Conservation (phyloP, 148 eudicot species). For the Chenopodium quinoa region DNA sequence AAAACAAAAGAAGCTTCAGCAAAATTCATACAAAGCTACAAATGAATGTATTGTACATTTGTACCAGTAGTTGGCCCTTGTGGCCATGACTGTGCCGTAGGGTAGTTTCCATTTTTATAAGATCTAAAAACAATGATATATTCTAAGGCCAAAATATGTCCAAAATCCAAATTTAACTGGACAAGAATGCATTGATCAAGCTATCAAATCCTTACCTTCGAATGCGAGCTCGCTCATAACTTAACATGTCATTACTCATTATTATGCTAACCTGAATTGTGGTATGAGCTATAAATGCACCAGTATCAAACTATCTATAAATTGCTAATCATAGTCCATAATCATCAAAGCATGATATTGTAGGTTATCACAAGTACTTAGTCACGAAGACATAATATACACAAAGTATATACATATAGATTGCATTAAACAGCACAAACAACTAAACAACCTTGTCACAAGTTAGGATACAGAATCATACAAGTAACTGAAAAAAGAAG, state of each 20-base stretch:
- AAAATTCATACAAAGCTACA: too few species aligned
- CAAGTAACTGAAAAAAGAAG: conserved; percentile 1
- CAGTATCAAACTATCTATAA: too few species aligned
- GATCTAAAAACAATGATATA: not conserved
- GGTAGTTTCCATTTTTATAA: not conserved
- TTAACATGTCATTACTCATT: too few species aligned
- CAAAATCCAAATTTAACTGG: too few species aligned
- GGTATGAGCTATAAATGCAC: too few species aligned
- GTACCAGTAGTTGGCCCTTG: not conserved
- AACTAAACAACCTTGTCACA: not conserved
- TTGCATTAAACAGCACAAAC: not conserved
- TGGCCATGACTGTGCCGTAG: not conserved
- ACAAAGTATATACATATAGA: not conserved
- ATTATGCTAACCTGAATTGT: too few species aligned
- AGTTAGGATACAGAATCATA: conserved; percentile 15
- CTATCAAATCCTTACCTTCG: not conserved
- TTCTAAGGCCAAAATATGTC: not conserved
- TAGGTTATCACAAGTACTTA: not conserved
- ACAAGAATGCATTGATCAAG: not conserved
- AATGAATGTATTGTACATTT: too few species aligned
- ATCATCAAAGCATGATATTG: not conserved
- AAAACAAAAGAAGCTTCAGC: too few species aligned
- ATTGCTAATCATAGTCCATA: not conserved
- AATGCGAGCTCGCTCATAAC: not conserved
- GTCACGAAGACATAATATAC: not conserved